Percentiles rank a stretch among this genome's conserved stretches.
These are phyloP conservation scores for Lactifluus volemus DNA, from an alignment of 768 basidiomycete genomes.

Conservation along the genomic window DNA sequence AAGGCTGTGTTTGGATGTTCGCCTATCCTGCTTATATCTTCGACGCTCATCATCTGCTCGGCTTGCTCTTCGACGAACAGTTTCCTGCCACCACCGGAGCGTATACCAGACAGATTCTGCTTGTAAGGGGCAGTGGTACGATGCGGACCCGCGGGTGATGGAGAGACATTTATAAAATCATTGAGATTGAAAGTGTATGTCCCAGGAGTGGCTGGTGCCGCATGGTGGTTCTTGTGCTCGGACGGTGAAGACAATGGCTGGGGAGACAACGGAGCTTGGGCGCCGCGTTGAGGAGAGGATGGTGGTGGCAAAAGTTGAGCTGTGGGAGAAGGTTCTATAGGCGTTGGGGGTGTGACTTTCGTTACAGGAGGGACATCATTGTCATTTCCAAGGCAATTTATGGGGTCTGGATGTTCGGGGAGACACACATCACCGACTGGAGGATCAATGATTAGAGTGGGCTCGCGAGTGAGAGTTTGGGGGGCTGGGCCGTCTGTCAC, in stretches of 20 bases:
- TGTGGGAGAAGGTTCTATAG: slow-evolving; percentile 7
- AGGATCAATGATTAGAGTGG: slow-evolving; percentile 6
- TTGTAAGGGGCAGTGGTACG: slow-evolving; percentile 13
- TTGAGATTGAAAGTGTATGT: slow-evolving; percentile 21
- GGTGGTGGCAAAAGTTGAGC: slow-evolving; percentile 12
- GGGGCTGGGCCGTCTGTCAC: slow-evolving; percentile 4
- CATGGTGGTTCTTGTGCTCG: slow-evolving; percentile 10
- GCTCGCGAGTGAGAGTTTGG: slow-evolving; percentile 6
- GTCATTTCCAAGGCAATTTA: not conserved
- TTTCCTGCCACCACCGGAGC: slow-evolving; percentile 17
- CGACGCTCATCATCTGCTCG: slow-evolving; percentile 8
- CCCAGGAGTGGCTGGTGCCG: slow-evolving; percentile 19
- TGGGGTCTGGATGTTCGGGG: not conserved
- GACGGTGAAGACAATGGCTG: slow-evolving; percentile 10
- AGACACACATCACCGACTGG: slow-evolving; percentile 7
- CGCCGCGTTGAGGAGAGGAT: slow-evolving; percentile 10
- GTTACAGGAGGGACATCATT: slow-evolving; percentile 4
- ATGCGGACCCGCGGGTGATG: slow-evolving; percentile 18
- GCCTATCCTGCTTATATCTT: slow-evolving; percentile 9
- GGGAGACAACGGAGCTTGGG: not conserved
- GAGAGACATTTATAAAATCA: slow-evolving; percentile 22
- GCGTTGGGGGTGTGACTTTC: slow-evolving; percentile 19
- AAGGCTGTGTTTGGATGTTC: slow-evolving; percentile 15
- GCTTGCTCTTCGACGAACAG: slow-evolving; percentile 19
- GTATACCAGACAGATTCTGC: slow-evolving; percentile 16